Evolutionary conservation across 371 early-diverging fungal genomes (phyloP), one percentile per base, ranked within the genome.

Genomic region (Mortierella sp.): DNA sequence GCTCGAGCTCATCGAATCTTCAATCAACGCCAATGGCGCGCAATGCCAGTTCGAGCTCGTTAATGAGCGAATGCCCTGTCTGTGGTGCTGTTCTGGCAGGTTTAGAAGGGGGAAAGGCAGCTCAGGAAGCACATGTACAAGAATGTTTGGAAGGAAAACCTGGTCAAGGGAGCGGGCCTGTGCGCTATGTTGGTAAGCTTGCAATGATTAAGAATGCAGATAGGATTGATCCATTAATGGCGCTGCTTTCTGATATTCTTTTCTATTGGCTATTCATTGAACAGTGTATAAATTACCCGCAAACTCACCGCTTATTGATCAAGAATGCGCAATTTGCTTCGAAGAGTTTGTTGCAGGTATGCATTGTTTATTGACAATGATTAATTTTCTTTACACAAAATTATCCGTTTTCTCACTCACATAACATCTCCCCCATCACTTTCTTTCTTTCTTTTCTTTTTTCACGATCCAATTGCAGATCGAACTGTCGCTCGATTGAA

Each of bases 311-410:
- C 75, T 90, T 67, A 83, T 93, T 49, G 90, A 89, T 45, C 89
- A 89, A 72, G 97, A 96, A 81, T 96, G 97, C 72, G 88, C 93
- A 1, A 96, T 96, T 60, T 96, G 97, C 85, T 93, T 96, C 84
- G 95, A 96, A 57, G 97, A 96, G 77, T 96, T 94, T 86, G 86
- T 83, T 64, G 72, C 86, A 75, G 91, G 92, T 90, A 79, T 58
- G 61, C 13, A n/a, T 34, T 19, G n/a, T 53, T 22, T 37, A 5
- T 23, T 23, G 32, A 13, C 26, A n/a, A 15, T 61, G 49, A n/a
- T n/a, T n/a, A n/a, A n/a, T n/a, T n/a, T n/a, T n/a, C n/a, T n/a
- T n/a, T n/a, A n/a, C n/a, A n/a, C n/a, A n/a, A n/a, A n/a, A n/a
- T n/a, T n/a, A n/a, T n/a, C n/a, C n/a, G n/a, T n/a, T n/a, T n/a